Conservation (phyloP, 2,329 filamentous ascomycete species). For the Trichoderma breve region DNA sequence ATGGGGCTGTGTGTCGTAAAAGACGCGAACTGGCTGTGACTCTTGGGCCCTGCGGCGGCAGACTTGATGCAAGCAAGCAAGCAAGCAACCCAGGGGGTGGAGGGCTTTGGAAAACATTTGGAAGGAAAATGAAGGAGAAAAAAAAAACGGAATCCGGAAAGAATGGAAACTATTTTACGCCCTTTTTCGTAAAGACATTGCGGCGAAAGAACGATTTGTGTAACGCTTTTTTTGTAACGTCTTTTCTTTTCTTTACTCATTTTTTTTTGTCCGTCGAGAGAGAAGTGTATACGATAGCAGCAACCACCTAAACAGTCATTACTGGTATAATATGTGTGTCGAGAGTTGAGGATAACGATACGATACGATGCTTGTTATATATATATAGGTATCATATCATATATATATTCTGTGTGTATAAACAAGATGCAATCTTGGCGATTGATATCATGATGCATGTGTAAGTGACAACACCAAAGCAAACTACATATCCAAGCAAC, state of each 20-base stretch:
- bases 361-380: neutral
- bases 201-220: constrained; percentile 18
- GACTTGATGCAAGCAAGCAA: neutral
- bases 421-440: neutral
- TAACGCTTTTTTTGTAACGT: constrained; percentile 15
- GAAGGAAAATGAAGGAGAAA: constrained; percentile 6
- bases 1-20: neutral
- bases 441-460: neutral
- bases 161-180: neutral
- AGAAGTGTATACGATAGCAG: constrained; percentile 17
- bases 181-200: neutral
- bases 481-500: neutral
- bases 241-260: neutral
- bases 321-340: constrained; percentile 15
- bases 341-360: neutral
- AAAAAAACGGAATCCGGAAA: constrained; percentile 7
- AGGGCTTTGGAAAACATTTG: neutral
- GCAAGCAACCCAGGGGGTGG: neutral
- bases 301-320: constrained; percentile 21
- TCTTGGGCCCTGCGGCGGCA: constrained; percentile 1
- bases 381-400: neutral
- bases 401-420: neutral
- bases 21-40: neutral
- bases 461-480: neutral
- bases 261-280: neutral